phyloP scores from a whole-genome alignment of 225 moss, liverwort and hornwort genomes.

The Climacium dendroides region DNA sequence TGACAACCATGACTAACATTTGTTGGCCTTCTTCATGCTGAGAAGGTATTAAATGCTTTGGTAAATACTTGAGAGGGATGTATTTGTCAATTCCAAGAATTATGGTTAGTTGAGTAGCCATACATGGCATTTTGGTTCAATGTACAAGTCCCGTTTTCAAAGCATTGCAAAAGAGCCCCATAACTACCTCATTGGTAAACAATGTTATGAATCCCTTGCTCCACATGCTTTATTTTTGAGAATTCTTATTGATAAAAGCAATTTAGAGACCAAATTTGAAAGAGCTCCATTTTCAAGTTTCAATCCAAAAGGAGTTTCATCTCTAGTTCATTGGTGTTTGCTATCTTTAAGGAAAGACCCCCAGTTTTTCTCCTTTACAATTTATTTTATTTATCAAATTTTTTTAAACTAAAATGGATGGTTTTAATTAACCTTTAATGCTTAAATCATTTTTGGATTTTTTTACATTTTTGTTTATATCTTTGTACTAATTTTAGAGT shows the following conservation, averaged over 20 bases:
- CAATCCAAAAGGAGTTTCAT: rapidly evolving
- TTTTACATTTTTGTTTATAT: not conserved
- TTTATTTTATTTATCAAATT: too few species aligned
- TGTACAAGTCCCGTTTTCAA: rapidly evolving
- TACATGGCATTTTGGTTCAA: too few species aligned
- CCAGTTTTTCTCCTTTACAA: too few species aligned
- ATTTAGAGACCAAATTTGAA: not conserved
- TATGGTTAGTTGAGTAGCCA: rapidly evolving
- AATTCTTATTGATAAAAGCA: not conserved
- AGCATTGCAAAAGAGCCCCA: not conserved
- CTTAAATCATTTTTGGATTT: not conserved
- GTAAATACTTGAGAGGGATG: not conserved
- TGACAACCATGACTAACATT: too few species aligned
- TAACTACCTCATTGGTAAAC: too few species aligned
- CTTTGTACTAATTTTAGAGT: too few species aligned
- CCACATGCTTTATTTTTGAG: rapidly evolving
- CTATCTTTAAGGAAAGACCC: too few species aligned
- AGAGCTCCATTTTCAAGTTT: not conserved
- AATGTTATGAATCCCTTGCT: not conserved
- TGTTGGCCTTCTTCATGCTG: too few species aligned
- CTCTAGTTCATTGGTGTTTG: not conserved
- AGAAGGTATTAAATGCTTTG: not conserved
- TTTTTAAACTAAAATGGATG: rapidly evolving
- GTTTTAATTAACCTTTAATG: not conserved
- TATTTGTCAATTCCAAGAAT: not conserved